Evolutionary conservation across 2,329 filamentous ascomycete species (phyloP), one percentile per base, ranked within the genome.

Genomic region (Botrytis medusae): DNA sequence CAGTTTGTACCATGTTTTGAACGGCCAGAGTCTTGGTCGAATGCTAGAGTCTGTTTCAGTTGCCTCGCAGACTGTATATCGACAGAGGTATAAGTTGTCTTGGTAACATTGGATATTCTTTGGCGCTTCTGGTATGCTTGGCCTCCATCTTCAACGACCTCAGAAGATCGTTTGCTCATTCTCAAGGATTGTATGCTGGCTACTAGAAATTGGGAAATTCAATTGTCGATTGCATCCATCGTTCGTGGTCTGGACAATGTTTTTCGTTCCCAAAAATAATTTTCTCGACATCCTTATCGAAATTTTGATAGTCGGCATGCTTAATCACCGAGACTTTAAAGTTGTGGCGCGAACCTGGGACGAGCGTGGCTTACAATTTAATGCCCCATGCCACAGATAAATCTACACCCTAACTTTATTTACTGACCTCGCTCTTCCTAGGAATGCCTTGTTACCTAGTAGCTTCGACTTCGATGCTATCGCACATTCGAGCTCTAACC

Each of bases 21-120:
- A 82, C 89, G 85, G 79, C 85, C 84, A 81, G 89, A 83, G 81
- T 94, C 90, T 82, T 94, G 92, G 77, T 92, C 87, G 79, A 94
- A 94, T 72, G 86, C 83, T 59, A 96, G 86, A 62, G 94, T 85
- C 74, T 90, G 86, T 79, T 87, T 88, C 74, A 96, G 85, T 79
- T 96, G 92, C 70, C 89, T 86, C 75, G 87, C 86, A 54, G 89
- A 89, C 67, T 85, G 83, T 64, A 93, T 85, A 76, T 91, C 89
- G 18, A 86, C 87, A 2, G 88, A 73, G 40, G 64, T 40, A 61
- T 32, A 65, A 59, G 64, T 46, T 34, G 74, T 67, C 22, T 88
- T 87, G 1, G 85, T 81, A 73, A 89, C 86, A 76, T 89, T 76
- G 34, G 76, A 76, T 46, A 81, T 77, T 64, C 79, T 82, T 72